phyloP scores from a whole-genome alignment of 2,329 filamentous ascomycete species.

The Salinomyces thailandicus region DNA sequence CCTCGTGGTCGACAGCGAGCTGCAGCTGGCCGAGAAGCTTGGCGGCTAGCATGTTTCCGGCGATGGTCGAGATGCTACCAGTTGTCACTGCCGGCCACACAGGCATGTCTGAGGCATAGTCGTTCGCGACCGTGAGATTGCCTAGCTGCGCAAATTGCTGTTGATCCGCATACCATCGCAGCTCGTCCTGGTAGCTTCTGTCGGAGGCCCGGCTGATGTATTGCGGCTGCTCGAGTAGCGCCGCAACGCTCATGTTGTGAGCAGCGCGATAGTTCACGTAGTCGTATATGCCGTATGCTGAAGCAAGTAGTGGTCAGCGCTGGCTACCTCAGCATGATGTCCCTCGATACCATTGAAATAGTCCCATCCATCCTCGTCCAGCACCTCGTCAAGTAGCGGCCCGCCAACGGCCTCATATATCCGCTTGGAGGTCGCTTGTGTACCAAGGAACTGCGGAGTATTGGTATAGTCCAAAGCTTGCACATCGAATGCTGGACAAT shows the following conservation, averaged over 20 bases:
- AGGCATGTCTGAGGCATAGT: constrained; percentile 8
- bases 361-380: constrained; percentile 26
- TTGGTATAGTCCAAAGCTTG: constrained; percentile 33
- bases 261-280: constrained; percentile 44
- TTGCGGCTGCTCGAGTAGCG: constrained; percentile 22
- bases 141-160: constrained; percentile 36
- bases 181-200: constrained; percentile 15
- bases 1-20: constrained; percentile 19
- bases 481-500: constrained; percentile 20
- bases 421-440: constrained; percentile 26
- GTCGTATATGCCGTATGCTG: constrained; percentile 45
- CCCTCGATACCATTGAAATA: constrained; percentile 46
- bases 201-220: constrained; percentile 14
- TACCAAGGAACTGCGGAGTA: constrained; percentile 32
- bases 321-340: no score
- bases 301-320: no score
- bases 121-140: constrained; percentile 30
- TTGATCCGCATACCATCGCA: constrained; percentile 39
- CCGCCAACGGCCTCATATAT: constrained; percentile 40
- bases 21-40: constrained; percentile 26
- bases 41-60: constrained; percentile 27
- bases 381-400: constrained; percentile 33
- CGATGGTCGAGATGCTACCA: constrained; percentile 30
- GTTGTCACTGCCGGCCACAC: constrained; percentile 21
- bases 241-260: constrained; percentile 39